Percentiles rank a stretch among this genome's conserved stretches.
Evolutionary conservation across 2,329 filamentous ascomycete species (phyloP).

Genomic region (Nemania diffusa): DNA sequence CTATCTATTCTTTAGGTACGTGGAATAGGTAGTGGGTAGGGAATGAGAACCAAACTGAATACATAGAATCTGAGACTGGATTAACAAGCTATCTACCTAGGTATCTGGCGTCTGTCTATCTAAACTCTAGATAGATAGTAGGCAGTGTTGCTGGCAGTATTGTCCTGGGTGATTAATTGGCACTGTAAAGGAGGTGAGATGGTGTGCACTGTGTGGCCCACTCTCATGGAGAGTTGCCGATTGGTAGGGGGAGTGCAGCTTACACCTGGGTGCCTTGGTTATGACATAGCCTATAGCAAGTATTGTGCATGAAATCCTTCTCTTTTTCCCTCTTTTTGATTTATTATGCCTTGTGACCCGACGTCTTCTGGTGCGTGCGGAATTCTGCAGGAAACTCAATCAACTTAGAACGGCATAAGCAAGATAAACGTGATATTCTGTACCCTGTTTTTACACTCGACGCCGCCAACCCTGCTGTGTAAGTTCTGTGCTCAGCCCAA

Average conservation of each 20-base stretch:
- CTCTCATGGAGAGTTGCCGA: slow-evolving; percentile 20
- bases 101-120: too few relatives aligned
- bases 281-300: neutral
- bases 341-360: neutral
- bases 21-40: neutral
- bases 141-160: neutral
- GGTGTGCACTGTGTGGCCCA: slow-evolving; percentile 17
- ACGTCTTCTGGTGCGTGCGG: neutral
- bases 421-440: too few relatives aligned
- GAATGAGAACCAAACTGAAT: neutral
- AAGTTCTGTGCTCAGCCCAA: too few relatives aligned
- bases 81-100: too few relatives aligned
- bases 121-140: neutral
- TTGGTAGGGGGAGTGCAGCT: neutral
- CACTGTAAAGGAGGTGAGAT: slow-evolving; percentile 1
- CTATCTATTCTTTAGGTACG: neutral
- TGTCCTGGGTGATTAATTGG: neutral
- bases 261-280: neutral
- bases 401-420: too few relatives aligned
- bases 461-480: too few relatives aligned
- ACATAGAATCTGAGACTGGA: too few relatives aligned
- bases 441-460: too few relatives aligned
- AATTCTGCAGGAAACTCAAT: neutral
- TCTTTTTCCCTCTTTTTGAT: neutral
- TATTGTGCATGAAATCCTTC: neutral